Conservation (phyloP, 306 rosid genomes). For the Sechiopsis laciniata region DNA sequence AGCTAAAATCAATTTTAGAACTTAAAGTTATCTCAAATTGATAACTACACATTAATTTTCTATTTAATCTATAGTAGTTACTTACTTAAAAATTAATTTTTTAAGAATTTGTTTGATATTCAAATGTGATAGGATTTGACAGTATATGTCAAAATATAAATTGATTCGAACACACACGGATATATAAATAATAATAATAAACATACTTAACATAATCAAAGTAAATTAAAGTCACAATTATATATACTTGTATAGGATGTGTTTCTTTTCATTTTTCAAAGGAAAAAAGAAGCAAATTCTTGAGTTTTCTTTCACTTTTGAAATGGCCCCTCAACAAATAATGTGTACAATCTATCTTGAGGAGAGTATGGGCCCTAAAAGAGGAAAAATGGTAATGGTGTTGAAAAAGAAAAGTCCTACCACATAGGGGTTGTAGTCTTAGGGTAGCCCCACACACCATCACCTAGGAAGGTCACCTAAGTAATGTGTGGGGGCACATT, state of each 20-base stretch:
- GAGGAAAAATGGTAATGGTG: background rate
- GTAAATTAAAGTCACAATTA: background rate
- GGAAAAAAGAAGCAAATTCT: background rate
- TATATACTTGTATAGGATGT: background rate
- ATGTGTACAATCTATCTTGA: slow-evolving; percentile 7
- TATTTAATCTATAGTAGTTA: too few relatives aligned
- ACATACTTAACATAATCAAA: background rate
- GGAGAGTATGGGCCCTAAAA: slow-evolving; percentile 15
- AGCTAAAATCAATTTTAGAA: too few relatives aligned
- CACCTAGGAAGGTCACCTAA: slow-evolving; percentile 20
- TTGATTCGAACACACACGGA: too few relatives aligned
- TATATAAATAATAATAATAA: too few relatives aligned
- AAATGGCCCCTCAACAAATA: background rate
- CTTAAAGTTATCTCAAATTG: too few relatives aligned
- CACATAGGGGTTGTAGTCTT: slow-evolving; percentile 23
- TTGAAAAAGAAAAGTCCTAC: slow-evolving; percentile 23
- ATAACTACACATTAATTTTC: too few relatives aligned
- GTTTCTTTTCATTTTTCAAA: background rate
- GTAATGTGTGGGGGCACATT: background rate
- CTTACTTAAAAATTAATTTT: too few relatives aligned
- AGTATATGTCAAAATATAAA: too few relatives aligned
- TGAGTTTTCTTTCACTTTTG: background rate
- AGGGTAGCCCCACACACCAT: slow-evolving; percentile 23
- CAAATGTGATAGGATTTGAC: too few relatives aligned
- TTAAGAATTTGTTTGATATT: too few relatives aligned